Percentiles rank a stretch among this genome's conserved stretches.
Conservation (phyloP, 306 rosid genomes). For the Cucurbita ficifolia region DNA sequence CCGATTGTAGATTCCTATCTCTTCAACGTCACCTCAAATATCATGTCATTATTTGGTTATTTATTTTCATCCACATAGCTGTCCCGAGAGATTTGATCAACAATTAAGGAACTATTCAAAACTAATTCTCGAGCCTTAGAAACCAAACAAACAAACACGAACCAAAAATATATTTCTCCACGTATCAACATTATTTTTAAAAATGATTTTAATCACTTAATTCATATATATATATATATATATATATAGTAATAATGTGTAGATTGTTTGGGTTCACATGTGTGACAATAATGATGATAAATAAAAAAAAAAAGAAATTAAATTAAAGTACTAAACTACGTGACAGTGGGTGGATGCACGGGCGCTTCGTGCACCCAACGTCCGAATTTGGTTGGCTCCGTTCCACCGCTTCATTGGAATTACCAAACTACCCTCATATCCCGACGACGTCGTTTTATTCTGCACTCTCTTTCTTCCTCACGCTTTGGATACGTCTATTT, state of each 20-base stretch:
- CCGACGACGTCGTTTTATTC: slow-evolving; percentile 32
- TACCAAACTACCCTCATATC: neutral
- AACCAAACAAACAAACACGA: too few species aligned
- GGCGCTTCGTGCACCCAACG: slow-evolving; percentile 40
- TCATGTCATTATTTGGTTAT: neutral
- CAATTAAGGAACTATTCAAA: too few species aligned
- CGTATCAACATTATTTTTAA: neutral
- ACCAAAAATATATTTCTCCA: too few species aligned
- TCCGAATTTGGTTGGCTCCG: neutral
- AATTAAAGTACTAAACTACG: slow-evolving; percentile 1
- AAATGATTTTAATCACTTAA: neutral
- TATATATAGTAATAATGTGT: neutral
- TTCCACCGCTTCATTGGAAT: neutral
- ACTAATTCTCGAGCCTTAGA: too few species aligned
- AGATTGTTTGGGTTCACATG: slow-evolving; percentile 1
- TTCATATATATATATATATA: neutral
- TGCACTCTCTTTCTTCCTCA: neutral
- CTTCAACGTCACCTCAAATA: neutral
- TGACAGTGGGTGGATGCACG: slow-evolving; percentile 51
- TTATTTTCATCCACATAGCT: neutral
- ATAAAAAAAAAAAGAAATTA: slow-evolving; percentile 16
- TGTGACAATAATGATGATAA: slow-evolving; percentile 21
- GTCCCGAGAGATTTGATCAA: too few species aligned
- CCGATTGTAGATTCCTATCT: too few species aligned
- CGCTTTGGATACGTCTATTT: slow-evolving; percentile 9